These are phyloP conservation scores for Penicillium crustosum DNA, from an alignment of 2,329 filamentous ascomycete species.

Conservation along the genomic window DNA sequence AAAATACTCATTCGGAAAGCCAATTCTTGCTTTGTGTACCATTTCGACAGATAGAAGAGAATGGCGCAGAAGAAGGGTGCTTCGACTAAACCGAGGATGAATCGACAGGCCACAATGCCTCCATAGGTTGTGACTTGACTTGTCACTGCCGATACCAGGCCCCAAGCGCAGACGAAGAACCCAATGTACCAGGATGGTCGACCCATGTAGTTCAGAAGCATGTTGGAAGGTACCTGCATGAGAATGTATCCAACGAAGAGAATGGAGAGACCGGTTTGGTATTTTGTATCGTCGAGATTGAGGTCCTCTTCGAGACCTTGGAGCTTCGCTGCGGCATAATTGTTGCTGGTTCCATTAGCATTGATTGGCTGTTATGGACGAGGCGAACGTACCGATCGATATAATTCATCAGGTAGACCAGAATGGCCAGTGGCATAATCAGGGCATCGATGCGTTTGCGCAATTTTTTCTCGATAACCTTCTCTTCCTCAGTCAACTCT, in stretches of 20 bases:
- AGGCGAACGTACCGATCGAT: conserved; percentile 38
- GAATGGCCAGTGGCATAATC: conserved; percentile 43
- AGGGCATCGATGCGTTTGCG: conserved; percentile 37
- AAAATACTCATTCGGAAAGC: conserved; percentile 53
- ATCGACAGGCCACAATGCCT: conserved; percentile 47
- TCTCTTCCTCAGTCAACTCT: conserved; percentile 32
- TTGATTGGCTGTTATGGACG: not conserved
- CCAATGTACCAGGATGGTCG: conserved; percentile 46
- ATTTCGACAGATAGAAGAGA: conserved; percentile 52
- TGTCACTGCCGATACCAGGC: conserved; percentile 47
- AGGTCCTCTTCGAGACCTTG: conserved; percentile 45
- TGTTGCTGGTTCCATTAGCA: conserved; percentile 39
- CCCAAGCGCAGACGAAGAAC: conserved; percentile 48
- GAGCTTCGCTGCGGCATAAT: conserved; percentile 47
- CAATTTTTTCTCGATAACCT: conserved; percentile 39
- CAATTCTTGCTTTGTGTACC: conserved; percentile 56
- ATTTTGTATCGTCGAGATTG: conserved; percentile 35
- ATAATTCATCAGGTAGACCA: conserved; percentile 46
- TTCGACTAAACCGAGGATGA: conserved; percentile 49
- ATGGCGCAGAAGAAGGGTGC: conserved; percentile 50
- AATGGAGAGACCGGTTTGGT: conserved; percentile 45
- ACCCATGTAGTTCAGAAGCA: conserved; percentile 46
- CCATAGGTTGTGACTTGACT: conserved; percentile 45
- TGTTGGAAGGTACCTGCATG: conserved; percentile 50
- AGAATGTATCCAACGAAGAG: conserved; percentile 49